These are phyloP conservation scores for Populus tomentosa DNA, from an alignment of 441 rosid species.

Conservation along the genomic window DNA sequence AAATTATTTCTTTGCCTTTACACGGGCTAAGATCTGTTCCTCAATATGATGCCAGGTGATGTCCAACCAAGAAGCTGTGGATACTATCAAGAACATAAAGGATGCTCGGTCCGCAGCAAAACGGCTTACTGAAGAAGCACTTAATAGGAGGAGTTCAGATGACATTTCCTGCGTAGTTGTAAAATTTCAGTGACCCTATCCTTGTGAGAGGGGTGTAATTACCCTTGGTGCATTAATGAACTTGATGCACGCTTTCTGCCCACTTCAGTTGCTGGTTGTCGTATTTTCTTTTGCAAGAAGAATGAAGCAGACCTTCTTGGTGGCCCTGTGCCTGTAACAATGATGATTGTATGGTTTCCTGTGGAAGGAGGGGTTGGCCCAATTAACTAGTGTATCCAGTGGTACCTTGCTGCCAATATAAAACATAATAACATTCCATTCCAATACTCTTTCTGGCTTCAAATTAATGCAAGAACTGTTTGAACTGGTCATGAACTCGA, in stretches of 20 bases:
- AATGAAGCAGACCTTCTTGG: background rate
- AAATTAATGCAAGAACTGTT: too few relatives aligned
- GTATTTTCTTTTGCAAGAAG: background rate
- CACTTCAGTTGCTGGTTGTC: background rate
- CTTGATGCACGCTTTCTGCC: background rate
- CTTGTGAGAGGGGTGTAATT: too few relatives aligned
- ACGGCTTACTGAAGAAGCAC: slow-evolving; percentile 72
- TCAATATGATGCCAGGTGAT: slow-evolving; percentile 47
- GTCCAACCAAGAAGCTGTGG: slow-evolving; percentile 81
- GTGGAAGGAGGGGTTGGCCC: background rate
- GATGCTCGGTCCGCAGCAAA: slow-evolving; percentile 83
- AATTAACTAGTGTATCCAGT: too few relatives aligned
- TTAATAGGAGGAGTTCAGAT: slow-evolving; percentile 62
- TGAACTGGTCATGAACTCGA: too few relatives aligned
- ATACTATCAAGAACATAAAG: slow-evolving; percentile 53
- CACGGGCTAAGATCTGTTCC: background rate
- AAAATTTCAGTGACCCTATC: slow-evolving; percentile 41
- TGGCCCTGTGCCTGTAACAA: background rate
- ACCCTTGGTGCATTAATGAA: background rate
- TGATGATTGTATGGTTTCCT: background rate
- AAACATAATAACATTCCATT: too few relatives aligned
- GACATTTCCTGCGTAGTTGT: slow-evolving; percentile 85
- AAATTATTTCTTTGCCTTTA: background rate
- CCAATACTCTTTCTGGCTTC: too few relatives aligned
- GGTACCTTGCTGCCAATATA: background rate